Evolutionary conservation across 169 alveolate genomes (phyloP), one percentile per base, ranked within the genome.

Genomic region (Theileria parva): DNA sequence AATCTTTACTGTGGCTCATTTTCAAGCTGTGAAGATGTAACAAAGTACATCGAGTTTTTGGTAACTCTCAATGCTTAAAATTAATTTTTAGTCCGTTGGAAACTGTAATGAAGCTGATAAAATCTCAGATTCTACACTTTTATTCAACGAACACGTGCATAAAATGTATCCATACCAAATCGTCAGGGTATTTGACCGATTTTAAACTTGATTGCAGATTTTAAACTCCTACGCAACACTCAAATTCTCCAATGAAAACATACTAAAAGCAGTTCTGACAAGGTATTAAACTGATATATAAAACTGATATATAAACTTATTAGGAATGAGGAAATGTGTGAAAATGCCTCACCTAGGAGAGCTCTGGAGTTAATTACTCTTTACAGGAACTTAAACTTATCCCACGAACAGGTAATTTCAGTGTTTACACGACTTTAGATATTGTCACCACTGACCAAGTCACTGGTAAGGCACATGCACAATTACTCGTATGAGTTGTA

Each of bases 101-200:
- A 30, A 39, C n/a, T 2, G n/a, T 30, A 55, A 30, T 19, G 28
- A 68, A 25, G 25, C 34, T 0, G 23, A 2, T n/a, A 64, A 57
- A 9, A 75, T 73, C 17, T 67, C 67, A 71, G 85, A 60, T 70
- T 79, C 76, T 17, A 32, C 78, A 48, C 25, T 12, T 19, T 27
- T 39, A 51, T 85, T 85, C n/a, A n/a, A 67, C 7, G 80, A 85
- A 21, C 65, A 28, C n/a, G 57, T 76, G 32, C 27, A 77, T 17
- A 70, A 71, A n/a, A 28, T 85, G 64, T 53, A 76, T 11, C 88
- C 87, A 21, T 73, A 77, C 28, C 91, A 85, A 17, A 28, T 85
- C 13, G 3, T 85, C 68, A 79, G 87, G 87, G 91, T 85, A 71
- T 13, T 9, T 3, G 7, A 68, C 27, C 17, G 2, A 34, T 28